Base-by-base conservation (phyloP, 2,329 filamentous ascomycete species). In the Botrytis aclada region DNA sequence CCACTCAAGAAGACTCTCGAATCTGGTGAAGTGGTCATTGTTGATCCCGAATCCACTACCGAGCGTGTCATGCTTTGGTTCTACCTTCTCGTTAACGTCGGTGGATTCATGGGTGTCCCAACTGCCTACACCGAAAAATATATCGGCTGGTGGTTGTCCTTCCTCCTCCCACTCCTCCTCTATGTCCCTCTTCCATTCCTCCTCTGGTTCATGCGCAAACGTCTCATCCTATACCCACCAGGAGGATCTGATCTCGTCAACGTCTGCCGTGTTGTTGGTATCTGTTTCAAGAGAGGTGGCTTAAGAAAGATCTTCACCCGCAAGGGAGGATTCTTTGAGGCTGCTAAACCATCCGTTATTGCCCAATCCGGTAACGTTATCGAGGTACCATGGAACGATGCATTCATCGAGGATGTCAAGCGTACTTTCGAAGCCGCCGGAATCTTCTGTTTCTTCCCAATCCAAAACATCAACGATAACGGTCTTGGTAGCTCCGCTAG, bases 311-410 rank as follows among this genome's bases (percentile, higher is more conserved):
- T 88, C 5, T 82, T 92, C 60, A 83, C 74, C 14, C 51, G 62
- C 10, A 67, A 66, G 22, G 70, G 83, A 39, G 84, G 84, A 29
- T 90, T 92, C 82, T 94, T 91, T 88, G 88, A 93, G 22, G 80
- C 85, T 9, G 89, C 89, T 70, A 92, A 92, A 82, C 92, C 92
- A 4, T 91, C 88, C 18, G 84, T 85, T 61, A 84, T 93, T 14
- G 83, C 87, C 7, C 83, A 86, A 39, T 82, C 81, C 1, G 81
- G 85, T 75, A 88, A 88, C 72, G 90, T 91, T 0, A 69, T 73
- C 0, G 93, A 90, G 88, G 94, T 95, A 88, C 91, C 89, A 0
- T 94, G 93, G 78, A 92, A 95, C 75, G 93, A 95, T 76, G 88
- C 88, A 65, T 95, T 92, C 90, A 92, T 95, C 41, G 92, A 93